These are phyloP conservation scores for Neolentinus lepideus DNA, from an alignment of 1,284 basidiomycete species.

Conservation along the genomic window DNA sequence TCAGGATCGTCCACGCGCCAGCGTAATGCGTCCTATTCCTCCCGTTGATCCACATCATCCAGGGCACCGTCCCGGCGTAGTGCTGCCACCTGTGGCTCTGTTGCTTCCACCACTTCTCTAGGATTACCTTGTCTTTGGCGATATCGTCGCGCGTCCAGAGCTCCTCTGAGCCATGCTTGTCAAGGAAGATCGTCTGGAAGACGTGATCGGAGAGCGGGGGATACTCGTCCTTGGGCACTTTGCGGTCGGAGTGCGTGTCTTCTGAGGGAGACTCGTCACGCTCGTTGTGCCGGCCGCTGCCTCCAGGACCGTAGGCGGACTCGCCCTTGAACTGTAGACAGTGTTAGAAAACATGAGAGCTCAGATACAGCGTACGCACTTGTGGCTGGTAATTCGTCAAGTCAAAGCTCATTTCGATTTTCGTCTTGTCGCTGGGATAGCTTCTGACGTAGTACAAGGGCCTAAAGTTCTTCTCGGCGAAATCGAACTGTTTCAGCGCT, in stretches of 20 bases:
- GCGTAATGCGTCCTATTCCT: slow-evolving; percentile 37
- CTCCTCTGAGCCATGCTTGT: slow-evolving; percentile 36
- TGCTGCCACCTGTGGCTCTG: slow-evolving; percentile 54
- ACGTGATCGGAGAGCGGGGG: slow-evolving; percentile 37
- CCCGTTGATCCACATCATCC: slow-evolving; percentile 56
- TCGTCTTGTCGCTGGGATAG: slow-evolving; percentile 43
- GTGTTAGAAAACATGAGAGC: not conserved
- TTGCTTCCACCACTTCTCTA: slow-evolving; percentile 59
- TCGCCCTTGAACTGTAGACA: slow-evolving; percentile 19
- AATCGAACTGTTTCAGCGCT: slow-evolving; percentile 32
- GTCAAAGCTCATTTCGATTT: slow-evolving; percentile 62
- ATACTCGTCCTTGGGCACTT: slow-evolving; percentile 9
- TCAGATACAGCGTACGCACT: slow-evolving; percentile 17
- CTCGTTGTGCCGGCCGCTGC: not conserved
- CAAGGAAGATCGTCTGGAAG: slow-evolving; percentile 63
- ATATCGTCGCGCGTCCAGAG: slow-evolving; percentile 51
- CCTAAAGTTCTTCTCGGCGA: slow-evolving; percentile 41
- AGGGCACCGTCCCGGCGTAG: slow-evolving; percentile 49
- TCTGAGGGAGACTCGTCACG: not conserved
- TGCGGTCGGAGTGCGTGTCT: not conserved
- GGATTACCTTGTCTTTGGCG: slow-evolving; percentile 37
- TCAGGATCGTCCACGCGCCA: slow-evolving; percentile 24
- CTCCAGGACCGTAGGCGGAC: slow-evolving; percentile 3
- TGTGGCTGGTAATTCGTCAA: slow-evolving; percentile 52
- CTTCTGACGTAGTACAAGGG: slow-evolving; percentile 54